phyloP scores from a whole-genome alignment of 2,329 filamentous ascomycete species.

The Pleomassaria siparia region DNA sequence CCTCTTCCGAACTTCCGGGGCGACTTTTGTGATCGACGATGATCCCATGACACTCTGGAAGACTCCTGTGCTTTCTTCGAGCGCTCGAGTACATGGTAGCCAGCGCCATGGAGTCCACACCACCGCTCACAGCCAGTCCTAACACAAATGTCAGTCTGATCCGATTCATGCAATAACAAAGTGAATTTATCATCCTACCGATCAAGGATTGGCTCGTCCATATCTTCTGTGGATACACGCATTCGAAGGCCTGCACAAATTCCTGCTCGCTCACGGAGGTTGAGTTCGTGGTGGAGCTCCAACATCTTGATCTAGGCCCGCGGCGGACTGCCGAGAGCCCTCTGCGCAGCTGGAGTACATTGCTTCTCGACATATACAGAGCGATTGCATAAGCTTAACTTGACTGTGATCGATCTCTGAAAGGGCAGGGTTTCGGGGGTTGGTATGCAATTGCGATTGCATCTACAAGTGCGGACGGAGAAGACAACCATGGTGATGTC shows the following conservation, averaged over 20 bases:
- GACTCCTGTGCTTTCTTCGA: slow-evolving; percentile 8
- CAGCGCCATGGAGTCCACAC: slow-evolving; percentile 97
- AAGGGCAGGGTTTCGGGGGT: background rate
- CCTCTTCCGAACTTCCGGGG: slow-evolving; percentile 57
- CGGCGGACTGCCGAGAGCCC: slow-evolving; percentile 19
- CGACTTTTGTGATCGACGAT: slow-evolving; percentile 64
- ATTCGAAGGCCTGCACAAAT: slow-evolving; percentile 22
- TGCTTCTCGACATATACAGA: slow-evolving; percentile 38
- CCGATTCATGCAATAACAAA: background rate
- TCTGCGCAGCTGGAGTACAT: slow-evolving; percentile 35
- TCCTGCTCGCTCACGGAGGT: slow-evolving; percentile 21
- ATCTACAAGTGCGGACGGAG: too few species aligned
- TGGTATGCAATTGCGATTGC: background rate
- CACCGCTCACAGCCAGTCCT: slow-evolving; percentile 82
- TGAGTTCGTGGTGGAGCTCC: slow-evolving; percentile 23
- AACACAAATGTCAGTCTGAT: background rate
- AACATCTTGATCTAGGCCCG: slow-evolving; percentile 15
- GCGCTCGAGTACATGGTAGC: slow-evolving; percentile 65
- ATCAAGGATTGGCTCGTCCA: slow-evolving; percentile 5
- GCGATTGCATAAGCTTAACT: slow-evolving; percentile 1
- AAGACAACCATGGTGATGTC: background rate
- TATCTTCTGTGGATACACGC: slow-evolving; percentile 6
- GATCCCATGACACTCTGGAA: slow-evolving; percentile 52
- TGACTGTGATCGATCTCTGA: background rate
- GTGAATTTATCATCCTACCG: slow-evolving; percentile 17